These are phyloP conservation scores for Rhododendron simsii DNA, from an alignment of 148 eudicot species.

Conservation along the genomic window DNA sequence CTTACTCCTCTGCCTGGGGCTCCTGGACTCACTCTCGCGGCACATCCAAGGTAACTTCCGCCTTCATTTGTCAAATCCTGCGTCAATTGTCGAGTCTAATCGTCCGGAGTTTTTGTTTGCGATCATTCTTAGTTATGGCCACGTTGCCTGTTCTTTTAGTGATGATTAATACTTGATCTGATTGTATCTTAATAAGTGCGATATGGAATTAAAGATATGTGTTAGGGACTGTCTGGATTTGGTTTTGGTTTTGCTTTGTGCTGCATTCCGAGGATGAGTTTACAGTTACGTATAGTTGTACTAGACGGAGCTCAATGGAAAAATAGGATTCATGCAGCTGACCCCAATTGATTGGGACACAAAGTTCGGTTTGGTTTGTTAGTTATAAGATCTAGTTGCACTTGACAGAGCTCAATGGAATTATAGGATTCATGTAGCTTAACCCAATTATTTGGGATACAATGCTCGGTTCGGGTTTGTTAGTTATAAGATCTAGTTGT, in stretches of 20 bases:
- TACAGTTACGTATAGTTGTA: background rate
- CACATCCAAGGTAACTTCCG: conserved; percentile 62
- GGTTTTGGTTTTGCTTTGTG: background rate
- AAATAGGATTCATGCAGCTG: no score
- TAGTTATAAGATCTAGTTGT: no score
- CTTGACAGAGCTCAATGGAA: background rate
- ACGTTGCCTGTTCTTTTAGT: background rate
- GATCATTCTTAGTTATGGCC: background rate
- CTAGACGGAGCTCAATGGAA: background rate
- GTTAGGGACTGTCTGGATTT: background rate
- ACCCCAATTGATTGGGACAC: background rate
- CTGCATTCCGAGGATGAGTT: background rate
- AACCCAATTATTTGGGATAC: background rate
- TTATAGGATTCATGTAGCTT: no score
- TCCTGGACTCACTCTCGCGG: conserved; percentile 89
- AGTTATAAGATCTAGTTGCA: background rate
- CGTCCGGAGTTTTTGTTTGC: background rate
- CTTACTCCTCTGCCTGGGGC: conserved; percentile 90
- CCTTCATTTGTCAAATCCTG: background rate
- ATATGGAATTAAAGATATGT: background rate
- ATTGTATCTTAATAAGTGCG: background rate
- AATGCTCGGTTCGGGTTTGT: background rate
- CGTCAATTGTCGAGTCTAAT: background rate
- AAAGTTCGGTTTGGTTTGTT: background rate
- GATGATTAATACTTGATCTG: background rate